Evolutionary conservation across 2,329 filamentous ascomycete genomes (phyloP).

Genomic region (Colletotrichum trifolii): DNA sequence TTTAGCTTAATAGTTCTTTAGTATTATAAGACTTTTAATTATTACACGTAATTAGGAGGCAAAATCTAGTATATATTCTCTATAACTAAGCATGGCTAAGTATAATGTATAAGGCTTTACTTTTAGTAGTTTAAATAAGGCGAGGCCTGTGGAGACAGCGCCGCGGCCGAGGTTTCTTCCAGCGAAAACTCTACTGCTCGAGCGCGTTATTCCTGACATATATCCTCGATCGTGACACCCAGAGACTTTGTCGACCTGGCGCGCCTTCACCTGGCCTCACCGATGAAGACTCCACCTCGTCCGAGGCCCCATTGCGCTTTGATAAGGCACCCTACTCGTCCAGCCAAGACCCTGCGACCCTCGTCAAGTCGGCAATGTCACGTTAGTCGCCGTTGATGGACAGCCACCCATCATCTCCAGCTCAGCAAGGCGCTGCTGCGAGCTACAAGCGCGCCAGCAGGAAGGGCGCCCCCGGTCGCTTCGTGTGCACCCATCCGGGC

Average conservation of each 20-base stretch:
- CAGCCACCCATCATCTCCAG: slow-evolving; percentile 21
- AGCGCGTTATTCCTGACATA: too few species aligned
- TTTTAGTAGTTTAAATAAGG: too few species aligned
- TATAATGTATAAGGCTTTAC: too few species aligned
- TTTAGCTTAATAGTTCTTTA: too few species aligned
- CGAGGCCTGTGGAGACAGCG: too few species aligned
- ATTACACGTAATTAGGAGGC: too few species aligned
- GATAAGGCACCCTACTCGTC: neutral
- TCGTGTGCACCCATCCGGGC: slow-evolving; percentile 74
- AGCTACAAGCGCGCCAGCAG: slow-evolving; percentile 63
- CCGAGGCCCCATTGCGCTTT: neutral
- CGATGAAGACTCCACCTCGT: neutral
- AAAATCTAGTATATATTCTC: too few species aligned
- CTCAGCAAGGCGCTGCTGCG: slow-evolving; percentile 30
- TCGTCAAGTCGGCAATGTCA: slow-evolving; percentile 9
- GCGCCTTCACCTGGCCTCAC: neutral
- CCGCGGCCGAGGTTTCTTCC: too few species aligned
- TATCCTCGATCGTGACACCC: neutral
- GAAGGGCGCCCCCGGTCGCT: slow-evolving; percentile 62
- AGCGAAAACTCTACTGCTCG: too few species aligned
- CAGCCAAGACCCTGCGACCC: neutral
- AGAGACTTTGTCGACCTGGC: slow-evolving; percentile 8
- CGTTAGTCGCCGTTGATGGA: slow-evolving; percentile 25
- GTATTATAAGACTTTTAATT: too few species aligned
- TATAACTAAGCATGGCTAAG: too few species aligned